Evolutionary conservation across 2,329 filamentous ascomycete genomes (phyloP), one percentile per base, ranked within the genome.

Genomic region (Venturia carpophila): DNA sequence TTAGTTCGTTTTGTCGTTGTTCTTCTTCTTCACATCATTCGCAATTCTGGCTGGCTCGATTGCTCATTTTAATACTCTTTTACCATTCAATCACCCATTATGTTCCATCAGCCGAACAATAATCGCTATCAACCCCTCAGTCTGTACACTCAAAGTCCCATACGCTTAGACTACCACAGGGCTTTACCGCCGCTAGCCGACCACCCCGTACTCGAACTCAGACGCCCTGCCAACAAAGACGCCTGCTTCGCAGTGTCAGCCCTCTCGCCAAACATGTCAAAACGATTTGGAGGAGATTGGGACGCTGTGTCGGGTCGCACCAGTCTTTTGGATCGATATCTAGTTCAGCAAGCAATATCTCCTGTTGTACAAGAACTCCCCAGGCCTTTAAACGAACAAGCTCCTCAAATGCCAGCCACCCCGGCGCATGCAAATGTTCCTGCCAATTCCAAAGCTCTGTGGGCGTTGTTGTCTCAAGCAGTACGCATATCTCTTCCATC

Each of bases 221-320:
- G 60, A 45, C 60, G 60, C 21, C 60, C 60, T 9, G 37, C 27
- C 60, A 42, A 42, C 60, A 61, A 61, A 39, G 60, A 61, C 42
- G 60, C 60, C 34, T 61, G 60, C 39, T 61, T 61, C 10, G 42
- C 60, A 1, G 15, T 45, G 6, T 61, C 60, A 3, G 60, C 60
- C 9, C 60, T 61, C 1, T 61, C 60, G 15, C 60, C 60, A 1
- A 42, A 30, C 21, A 30, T 61, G 39, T 42, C 39, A 3, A 61
- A 61, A 61, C 60, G 60, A 17, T 61, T 42, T 42, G 60, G 60
- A 45, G 60, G 60, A 42, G 60, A 61, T 3, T 61, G 60, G 60
- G 60, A 61, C 1, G 0, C 60, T 17, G 19, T 45, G n/a, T 43
- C 60, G 4, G 42, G 39, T n/a, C 37, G 60, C 1, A 61, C 60